Conservation (phyloP, 805 yeast genomes). For the Metschnikowia lochheadii region DNA sequence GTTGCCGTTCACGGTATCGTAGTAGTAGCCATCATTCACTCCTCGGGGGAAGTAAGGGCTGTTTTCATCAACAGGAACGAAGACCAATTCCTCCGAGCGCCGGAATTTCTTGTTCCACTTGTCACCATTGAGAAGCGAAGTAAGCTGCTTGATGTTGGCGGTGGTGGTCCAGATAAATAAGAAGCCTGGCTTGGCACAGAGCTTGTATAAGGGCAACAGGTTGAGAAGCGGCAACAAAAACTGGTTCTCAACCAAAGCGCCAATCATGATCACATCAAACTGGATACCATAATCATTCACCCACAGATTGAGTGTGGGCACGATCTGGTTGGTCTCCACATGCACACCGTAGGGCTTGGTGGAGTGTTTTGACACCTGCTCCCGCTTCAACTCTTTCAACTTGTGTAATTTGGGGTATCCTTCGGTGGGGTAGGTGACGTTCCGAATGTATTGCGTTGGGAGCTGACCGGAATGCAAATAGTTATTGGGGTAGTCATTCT, state of each 20-base stretch:
- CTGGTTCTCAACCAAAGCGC: conserved; percentile 75
- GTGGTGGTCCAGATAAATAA: conserved; percentile 86
- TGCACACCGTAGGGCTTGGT: conserved; percentile 65
- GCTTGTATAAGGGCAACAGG: conserved; percentile 63
- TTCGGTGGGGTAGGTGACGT: conserved; percentile 59
- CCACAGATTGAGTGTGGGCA: conserved; percentile 59
- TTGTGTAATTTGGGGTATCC: conserved; percentile 84
- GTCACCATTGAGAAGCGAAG: conserved; percentile 48
- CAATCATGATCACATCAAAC: conserved; percentile 91
- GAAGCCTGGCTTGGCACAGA: conserved; percentile 83
- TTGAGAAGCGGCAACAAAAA: conserved; percentile 58
- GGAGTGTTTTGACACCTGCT: conserved; percentile 51
- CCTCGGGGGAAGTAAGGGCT: conserved; percentile 62
- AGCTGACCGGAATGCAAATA: conserved; percentile 58
- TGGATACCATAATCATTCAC: conserved; percentile 50
- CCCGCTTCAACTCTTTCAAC: conserved; percentile 59
- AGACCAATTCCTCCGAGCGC: conserved; percentile 85
- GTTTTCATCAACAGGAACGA: conserved; percentile 62
- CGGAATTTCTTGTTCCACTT: conserved; percentile 63
- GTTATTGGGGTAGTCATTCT: conserved; percentile 71
- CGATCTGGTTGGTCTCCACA: conserved; percentile 49
- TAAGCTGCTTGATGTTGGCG: conserved; percentile 60
- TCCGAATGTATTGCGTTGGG: conserved; percentile 65
- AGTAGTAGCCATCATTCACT: conserved; percentile 30
- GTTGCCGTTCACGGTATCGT: conserved; percentile 13